These are phyloP conservation scores for Heliamphora pulchella DNA, from an alignment of 179 eudicot species.

Conservation along the genomic window DNA sequence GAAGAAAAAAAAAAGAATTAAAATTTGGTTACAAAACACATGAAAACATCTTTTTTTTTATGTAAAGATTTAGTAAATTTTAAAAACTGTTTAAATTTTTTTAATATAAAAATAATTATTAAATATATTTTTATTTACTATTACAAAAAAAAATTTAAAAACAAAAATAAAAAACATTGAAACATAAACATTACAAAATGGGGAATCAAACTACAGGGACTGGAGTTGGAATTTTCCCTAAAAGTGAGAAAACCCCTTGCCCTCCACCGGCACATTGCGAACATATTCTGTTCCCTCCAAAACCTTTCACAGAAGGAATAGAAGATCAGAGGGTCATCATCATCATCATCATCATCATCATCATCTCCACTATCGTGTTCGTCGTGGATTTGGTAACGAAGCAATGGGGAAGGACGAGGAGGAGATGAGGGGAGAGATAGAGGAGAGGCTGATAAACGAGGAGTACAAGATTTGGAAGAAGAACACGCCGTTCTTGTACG, in stretches of 20 bases:
- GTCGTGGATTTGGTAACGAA: neutral
- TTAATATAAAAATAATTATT: too few species aligned
- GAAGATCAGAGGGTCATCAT: neutral
- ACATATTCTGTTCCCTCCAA: slow-evolving; percentile 13
- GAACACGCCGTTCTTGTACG: slow-evolving; percentile 79
- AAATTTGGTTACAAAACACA: too few species aligned
- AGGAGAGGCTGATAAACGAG: slow-evolving; percentile 70
- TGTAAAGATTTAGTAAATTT: too few species aligned
- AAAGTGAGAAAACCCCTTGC: neutral
- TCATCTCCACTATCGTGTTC: neutral
- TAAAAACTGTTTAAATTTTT: too few species aligned
- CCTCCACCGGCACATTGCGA: neutral
- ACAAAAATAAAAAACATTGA: too few species aligned
- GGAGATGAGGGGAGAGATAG: slow-evolving; percentile 66
- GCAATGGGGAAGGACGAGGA: slow-evolving; percentile 78
- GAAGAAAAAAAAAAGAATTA: too few species aligned
- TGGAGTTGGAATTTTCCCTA: too few species aligned
- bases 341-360: neutral
- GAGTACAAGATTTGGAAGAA: slow-evolving; percentile 96
- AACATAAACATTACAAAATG: too few species aligned
- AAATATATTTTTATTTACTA: too few species aligned
- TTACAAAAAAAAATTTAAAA: too few species aligned
- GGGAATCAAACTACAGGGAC: too few species aligned
- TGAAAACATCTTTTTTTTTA: too few species aligned
- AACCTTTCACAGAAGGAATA: neutral